Conservation (phyloP, 202 grass and related monocot genomes). For the Digitaria exilis region DNA sequence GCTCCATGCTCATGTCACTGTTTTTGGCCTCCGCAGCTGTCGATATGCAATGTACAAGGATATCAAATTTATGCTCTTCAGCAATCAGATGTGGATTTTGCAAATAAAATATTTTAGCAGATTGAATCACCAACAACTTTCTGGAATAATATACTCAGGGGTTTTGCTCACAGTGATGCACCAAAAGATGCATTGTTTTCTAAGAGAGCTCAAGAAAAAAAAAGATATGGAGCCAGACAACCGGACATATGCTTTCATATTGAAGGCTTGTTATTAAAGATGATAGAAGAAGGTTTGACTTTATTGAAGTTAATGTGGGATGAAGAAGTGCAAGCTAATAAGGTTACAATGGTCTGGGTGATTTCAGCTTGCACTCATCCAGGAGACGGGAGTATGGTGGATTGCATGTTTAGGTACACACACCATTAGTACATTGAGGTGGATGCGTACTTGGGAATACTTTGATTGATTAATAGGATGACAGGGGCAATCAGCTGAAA, state of each 20-base stretch:
- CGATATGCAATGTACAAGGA: slow-evolving; percentile 49
- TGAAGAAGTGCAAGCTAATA: slow-evolving; percentile 47
- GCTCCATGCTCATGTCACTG: slow-evolving; percentile 51
- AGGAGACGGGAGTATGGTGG: slow-evolving; percentile 51
- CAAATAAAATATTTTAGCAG: slow-evolving; percentile 47
- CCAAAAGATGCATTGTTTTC: slow-evolving; percentile 47
- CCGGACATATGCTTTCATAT: slow-evolving; percentile 49
- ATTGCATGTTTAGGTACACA: slow-evolving; percentile 46
- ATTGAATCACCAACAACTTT: slow-evolving; percentile 54
- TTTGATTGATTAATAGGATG: slow-evolving; percentile 51
- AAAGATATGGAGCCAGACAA: slow-evolving; percentile 45
- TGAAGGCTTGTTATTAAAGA: slow-evolving; percentile 37
- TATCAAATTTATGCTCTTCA: slow-evolving; percentile 55
- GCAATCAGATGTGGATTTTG: slow-evolving; percentile 42
- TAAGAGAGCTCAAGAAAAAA: slow-evolving; percentile 40
- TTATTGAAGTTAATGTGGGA: slow-evolving; percentile 43
- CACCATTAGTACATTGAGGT: slow-evolving; percentile 47
- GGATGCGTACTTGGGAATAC: slow-evolving; percentile 65
- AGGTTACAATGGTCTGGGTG: slow-evolving; percentile 59
- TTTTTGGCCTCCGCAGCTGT: slow-evolving; percentile 46
- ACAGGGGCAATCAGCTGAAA: slow-evolving; percentile 46
- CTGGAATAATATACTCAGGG: slow-evolving; percentile 55
- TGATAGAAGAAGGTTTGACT: slow-evolving; percentile 19
- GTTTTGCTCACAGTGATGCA: slow-evolving; percentile 47
- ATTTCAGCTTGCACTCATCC: slow-evolving; percentile 57